Evolutionary conservation across 2,329 filamentous ascomycete species (phyloP).

Genomic region (Coniochaeta sp.): DNA sequence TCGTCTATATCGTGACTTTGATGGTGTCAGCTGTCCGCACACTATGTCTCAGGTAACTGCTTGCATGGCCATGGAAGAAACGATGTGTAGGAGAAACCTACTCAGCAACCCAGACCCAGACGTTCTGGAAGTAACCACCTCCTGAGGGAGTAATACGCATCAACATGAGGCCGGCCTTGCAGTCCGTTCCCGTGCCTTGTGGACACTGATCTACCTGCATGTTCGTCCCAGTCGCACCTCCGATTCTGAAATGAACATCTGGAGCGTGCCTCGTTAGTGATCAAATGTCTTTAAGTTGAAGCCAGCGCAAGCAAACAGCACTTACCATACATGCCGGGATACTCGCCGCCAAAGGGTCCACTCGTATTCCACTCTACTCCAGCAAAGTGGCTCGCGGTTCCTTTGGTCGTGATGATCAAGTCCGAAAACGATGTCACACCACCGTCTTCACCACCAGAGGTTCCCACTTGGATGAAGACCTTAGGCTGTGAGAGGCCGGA

Average conservation of each 20-base stretch:
- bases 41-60: background rate
- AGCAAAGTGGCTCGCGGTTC: slow-evolving; percentile 59
- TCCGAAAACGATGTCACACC: slow-evolving; percentile 27
- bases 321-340: slow-evolving; percentile 28
- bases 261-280: slow-evolving; percentile 27
- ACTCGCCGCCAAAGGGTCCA: slow-evolving; percentile 32
- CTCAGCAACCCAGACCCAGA: slow-evolving; percentile 61
- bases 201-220: slow-evolving; percentile 56
- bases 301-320: too few species aligned
- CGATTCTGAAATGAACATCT: slow-evolving; percentile 68
- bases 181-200: slow-evolving; percentile 10
- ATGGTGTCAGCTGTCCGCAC: background rate
- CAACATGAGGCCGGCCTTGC: slow-evolving; percentile 24
- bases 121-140: slow-evolving; percentile 39
- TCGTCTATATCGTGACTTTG: background rate
- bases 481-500: slow-evolving; percentile 52
- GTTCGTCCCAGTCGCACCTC: slow-evolving; percentile 58
- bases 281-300: too few species aligned
- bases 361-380: slow-evolving; percentile 60
- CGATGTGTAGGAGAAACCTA: slow-evolving; percentile 25
- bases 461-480: slow-evolving; percentile 59
- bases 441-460: slow-evolving; percentile 11
- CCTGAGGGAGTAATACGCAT: slow-evolving; percentile 32
- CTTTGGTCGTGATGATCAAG: slow-evolving; percentile 57
- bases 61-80: background rate